These are phyloP conservation scores for Pestalotiopsis sp. DNA, from an alignment of 2,329 filamentous ascomycete species.

Conservation along the genomic window DNA sequence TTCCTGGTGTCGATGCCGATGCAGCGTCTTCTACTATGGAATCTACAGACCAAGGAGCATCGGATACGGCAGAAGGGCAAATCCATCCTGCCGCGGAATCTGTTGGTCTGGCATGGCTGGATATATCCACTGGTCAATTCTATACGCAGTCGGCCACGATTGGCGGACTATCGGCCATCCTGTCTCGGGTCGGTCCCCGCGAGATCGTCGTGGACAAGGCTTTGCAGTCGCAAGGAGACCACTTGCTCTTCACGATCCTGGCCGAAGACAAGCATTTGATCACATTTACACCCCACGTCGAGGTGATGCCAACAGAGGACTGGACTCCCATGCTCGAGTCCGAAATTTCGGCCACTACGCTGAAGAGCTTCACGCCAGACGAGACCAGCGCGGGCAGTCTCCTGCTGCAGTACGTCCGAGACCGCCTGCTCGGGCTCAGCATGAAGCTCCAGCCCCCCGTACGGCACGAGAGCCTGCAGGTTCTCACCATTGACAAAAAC, in stretches of 20 bases:
- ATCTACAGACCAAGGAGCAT: neutral
- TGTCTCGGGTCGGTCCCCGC: constrained; percentile 80
- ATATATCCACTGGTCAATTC: constrained; percentile 94
- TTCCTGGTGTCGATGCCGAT: constrained; percentile 25
- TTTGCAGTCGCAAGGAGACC: constrained; percentile 58
- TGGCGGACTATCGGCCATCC: constrained; percentile 72
- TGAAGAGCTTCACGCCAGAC: constrained; percentile 60
- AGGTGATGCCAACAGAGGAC: constrained; percentile 54
- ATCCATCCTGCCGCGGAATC: constrained; percentile 13
- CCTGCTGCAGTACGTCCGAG: constrained; percentile 82
- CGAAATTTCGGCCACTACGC: constrained; percentile 58
- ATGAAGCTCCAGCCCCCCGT: constrained; percentile 84
- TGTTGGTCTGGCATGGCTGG: constrained; percentile 85
- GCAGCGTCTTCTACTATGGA: neutral
- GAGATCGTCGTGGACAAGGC: constrained; percentile 80
- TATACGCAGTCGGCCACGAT: constrained; percentile 78
- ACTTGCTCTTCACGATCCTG: constrained; percentile 68
- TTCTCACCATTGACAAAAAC: constrained; percentile 91
- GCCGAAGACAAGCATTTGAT: constrained; percentile 76
- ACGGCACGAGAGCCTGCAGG: constrained; percentile 72
- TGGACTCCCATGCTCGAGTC: constrained; percentile 82
- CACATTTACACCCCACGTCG: constrained; percentile 64
- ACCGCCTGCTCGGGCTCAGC: constrained; percentile 74
- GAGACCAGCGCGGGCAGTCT: constrained; percentile 80
- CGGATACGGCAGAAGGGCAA: constrained; percentile 17